These are phyloP conservation scores for Danielozyma ontarioensis DNA, from an alignment of 805 yeast species.

Conservation along the genomic window DNA sequence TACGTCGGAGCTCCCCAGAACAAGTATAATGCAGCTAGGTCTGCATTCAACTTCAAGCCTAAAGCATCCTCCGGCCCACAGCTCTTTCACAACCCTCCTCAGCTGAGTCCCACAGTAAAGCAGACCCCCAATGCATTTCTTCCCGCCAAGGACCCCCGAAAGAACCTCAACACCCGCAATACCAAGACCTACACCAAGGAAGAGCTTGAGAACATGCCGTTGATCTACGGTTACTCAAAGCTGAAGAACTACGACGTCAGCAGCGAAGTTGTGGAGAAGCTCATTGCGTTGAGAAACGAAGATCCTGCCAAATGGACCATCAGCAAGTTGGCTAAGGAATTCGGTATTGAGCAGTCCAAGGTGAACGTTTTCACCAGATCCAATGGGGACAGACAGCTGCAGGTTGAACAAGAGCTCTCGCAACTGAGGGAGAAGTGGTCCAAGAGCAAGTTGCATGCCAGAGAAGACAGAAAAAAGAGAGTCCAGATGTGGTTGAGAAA, in stretches of 20 bases:
- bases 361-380: constrained; percentile 41
- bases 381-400: constrained; percentile 32
- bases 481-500: constrained; percentile 60
- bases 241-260: constrained; percentile 51
- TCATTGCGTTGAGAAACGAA: constrained; percentile 46
- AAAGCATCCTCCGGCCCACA: constrained; percentile 55
- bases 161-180: constrained; percentile 25
- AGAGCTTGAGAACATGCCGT: constrained; percentile 34
- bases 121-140: constrained; percentile 68
- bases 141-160: constrained; percentile 58
- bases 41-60: constrained; percentile 62
- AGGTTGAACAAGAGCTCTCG: constrained; percentile 44
- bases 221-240: constrained; percentile 31
- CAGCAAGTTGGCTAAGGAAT: constrained; percentile 55
- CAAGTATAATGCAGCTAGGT: constrained; percentile 54
- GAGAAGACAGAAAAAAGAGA: constrained; percentile 56
- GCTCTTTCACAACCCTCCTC: constrained; percentile 55
- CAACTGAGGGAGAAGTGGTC: constrained; percentile 47
- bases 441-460: constrained; percentile 41
- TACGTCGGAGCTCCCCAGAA: constrained; percentile 42
- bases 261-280: constrained; percentile 53
- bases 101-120: constrained; percentile 38
- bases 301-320: constrained; percentile 66
- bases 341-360: constrained; percentile 40
- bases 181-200: constrained; percentile 24